phyloP scores from a whole-genome alignment of 2,329 filamentous ascomycete species.

The Fusarium robinianum region DNA sequence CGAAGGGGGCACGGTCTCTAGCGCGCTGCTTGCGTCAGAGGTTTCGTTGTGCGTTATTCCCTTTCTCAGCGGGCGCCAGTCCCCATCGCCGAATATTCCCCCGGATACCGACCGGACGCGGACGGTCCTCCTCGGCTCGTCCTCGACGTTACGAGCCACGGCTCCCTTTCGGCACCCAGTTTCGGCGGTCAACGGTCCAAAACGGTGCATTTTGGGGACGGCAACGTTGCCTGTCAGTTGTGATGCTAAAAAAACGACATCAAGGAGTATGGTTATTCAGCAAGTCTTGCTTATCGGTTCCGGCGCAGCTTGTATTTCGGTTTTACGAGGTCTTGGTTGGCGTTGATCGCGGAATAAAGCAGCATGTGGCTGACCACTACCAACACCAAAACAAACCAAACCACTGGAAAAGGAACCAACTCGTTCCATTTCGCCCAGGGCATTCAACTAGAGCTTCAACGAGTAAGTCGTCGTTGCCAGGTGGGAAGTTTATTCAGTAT shows the following conservation, averaged over 20 bases:
- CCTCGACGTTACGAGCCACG: slow-evolving; percentile 31
- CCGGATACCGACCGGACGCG: slow-evolving; percentile 37
- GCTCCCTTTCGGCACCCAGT: slow-evolving; percentile 23
- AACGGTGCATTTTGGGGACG: background rate
- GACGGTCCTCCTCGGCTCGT: slow-evolving; percentile 32
- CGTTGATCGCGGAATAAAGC: background rate
- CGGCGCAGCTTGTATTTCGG: background rate
- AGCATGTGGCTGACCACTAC: slow-evolving; percentile 12
- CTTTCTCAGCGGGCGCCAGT: slow-evolving; percentile 16
- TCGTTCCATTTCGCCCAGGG: background rate
- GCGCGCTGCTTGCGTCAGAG: slow-evolving; percentile 32
- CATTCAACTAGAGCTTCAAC: slow-evolving; percentile 4
- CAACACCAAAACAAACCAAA: background rate
- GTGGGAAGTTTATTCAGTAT: no score
- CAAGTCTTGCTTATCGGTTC: slow-evolving; percentile 2
- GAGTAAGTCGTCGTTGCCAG: slow-evolving; percentile 2
- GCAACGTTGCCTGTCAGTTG: background rate
- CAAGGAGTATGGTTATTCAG: no score
- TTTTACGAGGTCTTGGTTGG: background rate
- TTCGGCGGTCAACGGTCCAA: slow-evolving; percentile 11
- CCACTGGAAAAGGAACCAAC: background rate
- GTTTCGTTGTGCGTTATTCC: slow-evolving; percentile 8
- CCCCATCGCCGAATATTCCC: slow-evolving; percentile 31
- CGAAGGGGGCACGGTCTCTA: slow-evolving; percentile 12
- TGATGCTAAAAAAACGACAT: background rate